Evolutionary conservation across 495 filamentous ascomycete species (phyloP), one percentile per base, ranked within the genome.

Genomic region (Penicillium cinerascens): DNA sequence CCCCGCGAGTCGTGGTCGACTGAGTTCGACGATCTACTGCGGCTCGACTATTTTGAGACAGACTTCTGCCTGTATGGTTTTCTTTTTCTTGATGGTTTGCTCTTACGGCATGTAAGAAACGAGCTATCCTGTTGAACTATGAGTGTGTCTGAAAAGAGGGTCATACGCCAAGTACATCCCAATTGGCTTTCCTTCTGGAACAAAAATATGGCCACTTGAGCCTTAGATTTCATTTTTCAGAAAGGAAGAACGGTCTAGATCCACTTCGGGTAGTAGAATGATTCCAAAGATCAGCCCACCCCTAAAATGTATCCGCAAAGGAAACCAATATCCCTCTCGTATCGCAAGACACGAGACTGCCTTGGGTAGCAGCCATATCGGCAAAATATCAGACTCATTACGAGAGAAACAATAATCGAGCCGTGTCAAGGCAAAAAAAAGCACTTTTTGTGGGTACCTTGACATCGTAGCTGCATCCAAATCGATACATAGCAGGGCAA

Each of bases 1-100:
- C 59, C 61, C 55, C 58, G 56, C 56, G 51, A 59, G 53, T 64
- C 50, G 59, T 63, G 49, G 54, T 49, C 44, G 52, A 58, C 42
- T 42, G 16, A 54, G 39, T 56, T 65, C 25, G 10, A 27, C 42
- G 38, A 51, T 47, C 42, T 27, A 62, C 56, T 48, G 51, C 44
- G 49, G 44, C 58, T 58, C 52, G 25, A 39, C 33, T 37, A 36
- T 22, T 23, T 16, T 42, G 13, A 51, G 41, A 54, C 39, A 47
- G 49, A 37, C 38, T 33, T 51, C 39, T 40, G 10, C 38, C 25
- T 15, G 20, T 17, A 36, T 42, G 20, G 16, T 38, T 48, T 49
- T 33, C 11, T 35, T n/a, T 20, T 26, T 20, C 21, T 42, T 46
- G 38, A 22, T 18, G 11, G 15, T 16, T 27, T 42, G 26, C 41